Evolutionary conservation across 108 stramenopile species (phyloP).

Genomic region (Nitzschia inconspicua): DNA sequence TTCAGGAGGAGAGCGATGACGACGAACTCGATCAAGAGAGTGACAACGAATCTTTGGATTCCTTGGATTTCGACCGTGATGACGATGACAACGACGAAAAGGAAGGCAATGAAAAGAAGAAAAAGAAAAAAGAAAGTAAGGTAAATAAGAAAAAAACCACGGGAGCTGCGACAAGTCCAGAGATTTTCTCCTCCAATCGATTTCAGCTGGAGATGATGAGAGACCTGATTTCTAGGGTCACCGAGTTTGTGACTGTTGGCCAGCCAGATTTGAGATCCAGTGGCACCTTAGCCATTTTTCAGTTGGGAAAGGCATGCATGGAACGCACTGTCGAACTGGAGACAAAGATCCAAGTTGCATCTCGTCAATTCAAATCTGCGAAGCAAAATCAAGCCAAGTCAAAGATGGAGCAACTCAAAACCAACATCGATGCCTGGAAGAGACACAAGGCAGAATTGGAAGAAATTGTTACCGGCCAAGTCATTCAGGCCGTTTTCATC

Average conservation of each 20-base stretch:
- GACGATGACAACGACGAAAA: slow-evolving; percentile 5
- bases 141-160: neutral
- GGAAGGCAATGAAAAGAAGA: neutral
- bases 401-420: slow-evolving; percentile 40
- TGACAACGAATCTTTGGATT: too few species aligned
- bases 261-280: slow-evolving; percentile 80
- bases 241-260: slow-evolving; percentile 68
- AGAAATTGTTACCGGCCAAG: slow-evolving; percentile 48
- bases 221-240: slow-evolving; percentile 49
- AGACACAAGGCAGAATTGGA: slow-evolving; percentile 56
- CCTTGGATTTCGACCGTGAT: neutral
- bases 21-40: neutral
- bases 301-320: slow-evolving; percentile 55
- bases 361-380: slow-evolving; percentile 53
- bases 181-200: slow-evolving; percentile 30
- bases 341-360: slow-evolving; percentile 45
- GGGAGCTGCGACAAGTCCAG: neutral
- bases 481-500: slow-evolving; percentile 71
- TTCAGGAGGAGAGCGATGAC: slow-evolving; percentile 3
- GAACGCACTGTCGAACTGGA: slow-evolving; percentile 47
- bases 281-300: slow-evolving; percentile 60
- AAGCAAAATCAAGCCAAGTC: slow-evolving; percentile 16
- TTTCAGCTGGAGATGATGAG: slow-evolving; percentile 69
- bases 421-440: slow-evolving; percentile 55
- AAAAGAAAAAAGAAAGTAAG: neutral